Evolutionary conservation across 176 grass and related monocot species (phyloP).

Genomic region (maize (Zea mays)): DNA sequence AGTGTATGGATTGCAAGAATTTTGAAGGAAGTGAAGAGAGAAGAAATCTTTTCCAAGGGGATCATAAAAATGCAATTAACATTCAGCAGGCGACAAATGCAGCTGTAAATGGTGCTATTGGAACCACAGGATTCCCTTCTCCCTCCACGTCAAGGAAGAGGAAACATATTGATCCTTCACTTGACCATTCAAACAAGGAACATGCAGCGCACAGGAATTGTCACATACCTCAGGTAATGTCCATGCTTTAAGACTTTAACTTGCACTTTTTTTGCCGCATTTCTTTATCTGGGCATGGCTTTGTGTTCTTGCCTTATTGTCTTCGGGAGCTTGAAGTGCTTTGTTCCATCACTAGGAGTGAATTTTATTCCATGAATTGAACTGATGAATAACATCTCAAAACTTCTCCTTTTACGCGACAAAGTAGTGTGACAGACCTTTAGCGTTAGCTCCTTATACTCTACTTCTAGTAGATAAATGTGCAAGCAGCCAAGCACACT

Average conservation of each 20-base stretch:
- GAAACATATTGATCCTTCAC: conserved; percentile 61
- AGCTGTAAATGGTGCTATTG: conserved; percentile 80
- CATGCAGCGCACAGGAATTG: conserved; percentile 48
- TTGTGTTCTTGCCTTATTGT: conserved; percentile 28
- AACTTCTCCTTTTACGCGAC: not conserved
- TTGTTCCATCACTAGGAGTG: conserved; percentile 7
- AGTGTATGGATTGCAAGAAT: conserved; percentile 98
- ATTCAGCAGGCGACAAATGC: conserved; percentile 88
- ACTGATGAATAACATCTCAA: not conserved
- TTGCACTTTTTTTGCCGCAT: conserved; percentile 7
- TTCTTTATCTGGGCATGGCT: conserved; percentile 19
- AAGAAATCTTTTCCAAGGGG: conserved; percentile 61
- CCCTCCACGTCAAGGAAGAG: conserved; percentile 76
- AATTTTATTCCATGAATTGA: conserved; percentile 25
- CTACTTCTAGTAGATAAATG: not conserved
- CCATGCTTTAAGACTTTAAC: conserved; percentile 25
- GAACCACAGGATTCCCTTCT: conserved; percentile 60
- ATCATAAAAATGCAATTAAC: conserved; percentile 62
- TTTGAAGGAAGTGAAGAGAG: conserved; percentile 90
- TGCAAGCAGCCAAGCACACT: not conserved
- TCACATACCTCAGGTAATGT: conserved; percentile 63
- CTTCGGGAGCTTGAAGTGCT: conserved; percentile 27
- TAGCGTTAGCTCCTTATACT: not conserved
- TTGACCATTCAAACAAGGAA: conserved; percentile 57
- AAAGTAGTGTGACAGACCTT: conserved; percentile 2